phyloP scores from a whole-genome alignment of 2,329 filamentous ascomycete species.

The Diaporthe nobilis region DNA sequence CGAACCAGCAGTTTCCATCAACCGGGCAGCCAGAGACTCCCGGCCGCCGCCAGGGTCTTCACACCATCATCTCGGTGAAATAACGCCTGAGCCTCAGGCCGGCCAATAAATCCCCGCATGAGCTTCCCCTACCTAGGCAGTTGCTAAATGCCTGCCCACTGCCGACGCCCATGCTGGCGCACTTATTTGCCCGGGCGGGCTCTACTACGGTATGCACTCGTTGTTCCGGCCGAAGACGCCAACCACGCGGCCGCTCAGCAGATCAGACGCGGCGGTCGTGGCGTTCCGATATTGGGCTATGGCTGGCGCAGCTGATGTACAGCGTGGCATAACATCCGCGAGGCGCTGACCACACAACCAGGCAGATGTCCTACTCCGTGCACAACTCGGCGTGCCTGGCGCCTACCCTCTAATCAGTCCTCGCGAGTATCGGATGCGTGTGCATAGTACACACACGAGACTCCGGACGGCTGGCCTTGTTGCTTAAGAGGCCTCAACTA shows the following conservation, averaged over 20 bases:
- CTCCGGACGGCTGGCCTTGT: background rate
- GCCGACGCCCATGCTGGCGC: conserved; percentile 17
- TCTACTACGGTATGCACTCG: background rate
- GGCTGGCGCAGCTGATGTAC: conserved; percentile 21
- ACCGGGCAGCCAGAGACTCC: conserved; percentile 5
- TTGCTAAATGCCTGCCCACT: conserved; percentile 25
- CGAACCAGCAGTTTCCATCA: conserved; percentile 21
- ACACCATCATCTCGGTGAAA: conserved; percentile 35
- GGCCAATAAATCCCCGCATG: conserved; percentile 25
- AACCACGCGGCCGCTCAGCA: conserved; percentile 3
- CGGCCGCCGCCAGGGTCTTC: conserved; percentile 23
- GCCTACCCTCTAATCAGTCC: background rate
- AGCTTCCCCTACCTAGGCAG: background rate
- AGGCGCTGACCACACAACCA: conserved; percentile 8
- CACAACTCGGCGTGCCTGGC: conserved; percentile 4
- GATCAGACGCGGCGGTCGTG: conserved; percentile 33
- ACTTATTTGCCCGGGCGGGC: background rate
- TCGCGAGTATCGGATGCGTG: background rate
- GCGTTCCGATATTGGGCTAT: conserved; percentile 20
- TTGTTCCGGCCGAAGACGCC: background rate
- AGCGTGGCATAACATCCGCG: conserved; percentile 1
- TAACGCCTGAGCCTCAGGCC: conserved; percentile 12
- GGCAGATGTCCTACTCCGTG: background rate
- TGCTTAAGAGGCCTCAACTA: background rate
- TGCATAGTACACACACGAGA: background rate